phyloP scores from a whole-genome alignment of 805 yeast species.

The Starmerella kuoi region DNA sequence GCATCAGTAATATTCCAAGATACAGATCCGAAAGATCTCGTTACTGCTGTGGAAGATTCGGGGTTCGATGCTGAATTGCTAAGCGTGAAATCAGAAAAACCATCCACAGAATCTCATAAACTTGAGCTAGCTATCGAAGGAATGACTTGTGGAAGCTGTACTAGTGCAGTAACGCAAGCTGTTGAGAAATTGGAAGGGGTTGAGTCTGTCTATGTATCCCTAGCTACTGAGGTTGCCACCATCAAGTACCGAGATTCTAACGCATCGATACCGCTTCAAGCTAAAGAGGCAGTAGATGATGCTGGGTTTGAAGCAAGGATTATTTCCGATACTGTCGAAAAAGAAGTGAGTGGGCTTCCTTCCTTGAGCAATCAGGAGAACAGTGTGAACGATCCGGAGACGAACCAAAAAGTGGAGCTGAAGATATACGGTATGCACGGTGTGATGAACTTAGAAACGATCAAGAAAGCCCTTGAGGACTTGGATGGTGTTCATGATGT shows the following conservation, averaged over 20 bases:
- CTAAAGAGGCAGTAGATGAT: constrained; percentile 53
- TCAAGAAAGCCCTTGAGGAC: constrained; percentile 37
- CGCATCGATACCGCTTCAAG: constrained; percentile 24
- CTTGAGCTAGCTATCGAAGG: constrained; percentile 39
- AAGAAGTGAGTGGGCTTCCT: constrained; percentile 3
- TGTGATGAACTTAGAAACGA: constrained; percentile 40
- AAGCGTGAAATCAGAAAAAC: background rate
- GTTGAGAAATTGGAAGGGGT: constrained; percentile 43
- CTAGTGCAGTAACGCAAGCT: constrained; percentile 50
- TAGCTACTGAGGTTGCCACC: constrained; percentile 61
- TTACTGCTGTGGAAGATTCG: constrained; percentile 54
- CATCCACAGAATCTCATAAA: background rate
- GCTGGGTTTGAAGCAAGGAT: constrained; percentile 55
- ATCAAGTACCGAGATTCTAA: constrained; percentile 37
- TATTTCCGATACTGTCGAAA: background rate
- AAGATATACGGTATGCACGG: constrained; percentile 51
- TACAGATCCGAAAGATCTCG: constrained; percentile 32
- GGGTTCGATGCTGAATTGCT: constrained; percentile 48
- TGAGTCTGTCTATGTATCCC: constrained; percentile 46
- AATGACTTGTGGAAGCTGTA: constrained; percentile 89
- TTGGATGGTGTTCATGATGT: constrained; percentile 41
- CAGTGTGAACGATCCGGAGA: background rate
- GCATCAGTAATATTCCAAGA: constrained; percentile 46
- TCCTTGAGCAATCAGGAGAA: background rate
- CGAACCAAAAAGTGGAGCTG: constrained; percentile 20